Conservation (phyloP, 495 filamentous ascomycete species). For the Astrocystis sublimbata region DNA sequence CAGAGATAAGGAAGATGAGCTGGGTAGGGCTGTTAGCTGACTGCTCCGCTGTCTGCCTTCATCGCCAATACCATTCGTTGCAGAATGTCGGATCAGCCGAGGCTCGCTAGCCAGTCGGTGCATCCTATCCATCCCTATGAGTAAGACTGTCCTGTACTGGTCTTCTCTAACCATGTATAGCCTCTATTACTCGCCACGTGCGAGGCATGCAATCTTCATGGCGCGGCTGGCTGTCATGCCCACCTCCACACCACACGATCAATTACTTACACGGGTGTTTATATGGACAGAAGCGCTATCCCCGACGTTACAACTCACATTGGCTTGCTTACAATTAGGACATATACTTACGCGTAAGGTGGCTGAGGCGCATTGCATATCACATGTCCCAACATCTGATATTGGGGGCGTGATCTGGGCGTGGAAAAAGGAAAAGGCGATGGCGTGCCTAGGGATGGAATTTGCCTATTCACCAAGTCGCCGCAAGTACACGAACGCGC, state of each 20-base stretch:
- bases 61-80: neutral
- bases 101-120: neutral
- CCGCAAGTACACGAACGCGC: too few species aligned
- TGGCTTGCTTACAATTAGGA: too few species aligned
- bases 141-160: neutral
- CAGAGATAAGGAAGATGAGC: slow-evolving; percentile 3
- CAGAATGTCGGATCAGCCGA: slow-evolving; percentile 8
- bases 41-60: neutral
- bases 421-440: too few species aligned
- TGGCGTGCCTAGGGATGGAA: too few species aligned
- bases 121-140: neutral
- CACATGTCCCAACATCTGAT: neutral
- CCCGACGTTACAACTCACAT: neutral
- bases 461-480: too few species aligned
- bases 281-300: neutral
- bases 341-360: too few species aligned
- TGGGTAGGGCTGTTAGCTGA: neutral
- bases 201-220: slow-evolving; percentile 6
- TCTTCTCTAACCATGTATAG: neutral
- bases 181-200: slow-evolving; percentile 5
- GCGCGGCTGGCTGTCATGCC: neutral
- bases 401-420: too few species aligned
- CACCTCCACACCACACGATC: neutral
- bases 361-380: neutral
- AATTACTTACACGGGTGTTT: too few species aligned